Conservation (phyloP, 2,329 filamentous ascomycete genomes). For the Cercospora zeae-maydis region DNA sequence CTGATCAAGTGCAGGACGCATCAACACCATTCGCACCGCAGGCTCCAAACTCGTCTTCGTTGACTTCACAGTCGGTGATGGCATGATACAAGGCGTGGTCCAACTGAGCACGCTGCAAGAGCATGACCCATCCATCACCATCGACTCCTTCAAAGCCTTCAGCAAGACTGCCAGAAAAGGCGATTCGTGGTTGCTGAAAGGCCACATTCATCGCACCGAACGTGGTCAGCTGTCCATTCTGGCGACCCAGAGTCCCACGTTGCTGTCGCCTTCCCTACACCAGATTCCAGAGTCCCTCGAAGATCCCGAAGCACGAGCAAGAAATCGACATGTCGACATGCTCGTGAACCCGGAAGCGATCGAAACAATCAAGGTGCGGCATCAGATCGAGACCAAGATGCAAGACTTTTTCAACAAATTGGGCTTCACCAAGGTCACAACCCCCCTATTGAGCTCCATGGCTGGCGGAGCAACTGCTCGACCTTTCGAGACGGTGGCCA, state of each 20-base stretch:
- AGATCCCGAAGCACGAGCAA: conserved; percentile 68
- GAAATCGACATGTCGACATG: conserved; percentile 81
- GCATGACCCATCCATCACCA: conserved; percentile 36
- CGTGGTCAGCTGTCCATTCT: conserved; percentile 74
- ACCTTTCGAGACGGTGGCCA: conserved; percentile 77
- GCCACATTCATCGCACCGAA: conserved; percentile 64
- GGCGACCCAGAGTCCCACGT: conserved; percentile 62
- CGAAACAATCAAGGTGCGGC: conserved; percentile 69
- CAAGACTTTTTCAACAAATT: conserved; percentile 68
- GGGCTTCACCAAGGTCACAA: conserved; percentile 82
- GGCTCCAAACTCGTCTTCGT: conserved; percentile 81
- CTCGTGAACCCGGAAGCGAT: conserved; percentile 67
- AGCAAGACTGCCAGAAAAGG: conserved; percentile 69
- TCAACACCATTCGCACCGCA: conserved; percentile 66
- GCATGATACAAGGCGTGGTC: conserved; percentile 71
- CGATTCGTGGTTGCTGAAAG: conserved; percentile 70
- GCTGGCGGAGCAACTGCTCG: conserved; percentile 86
- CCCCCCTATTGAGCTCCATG: conserved; percentile 76
- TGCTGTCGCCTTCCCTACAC: conserved; percentile 75
- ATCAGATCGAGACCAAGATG: conserved; percentile 69
- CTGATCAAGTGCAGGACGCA: conserved; percentile 56
- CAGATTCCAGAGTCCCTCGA: conserved; percentile 68
- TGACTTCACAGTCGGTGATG: conserved; percentile 70
- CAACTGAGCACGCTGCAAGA: conserved; percentile 55
- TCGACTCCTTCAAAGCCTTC: conserved; percentile 56